These are phyloP conservation scores for Psilocybe tampanensis DNA, from an alignment of 768 basidiomycete species.

Conservation along the genomic window DNA sequence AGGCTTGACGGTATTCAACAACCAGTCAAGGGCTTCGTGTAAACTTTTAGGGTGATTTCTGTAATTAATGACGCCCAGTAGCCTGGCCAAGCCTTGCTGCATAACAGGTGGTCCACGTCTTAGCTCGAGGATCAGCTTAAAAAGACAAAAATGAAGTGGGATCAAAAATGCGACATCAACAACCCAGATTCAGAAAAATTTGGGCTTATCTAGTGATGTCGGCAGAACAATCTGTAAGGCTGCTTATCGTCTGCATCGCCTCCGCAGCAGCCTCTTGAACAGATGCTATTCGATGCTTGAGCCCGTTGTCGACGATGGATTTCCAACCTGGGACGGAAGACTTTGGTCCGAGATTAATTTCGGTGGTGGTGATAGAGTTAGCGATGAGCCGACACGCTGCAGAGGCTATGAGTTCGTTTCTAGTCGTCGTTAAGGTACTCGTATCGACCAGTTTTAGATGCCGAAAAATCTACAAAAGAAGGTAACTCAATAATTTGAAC, in stretches of 20 bases:
- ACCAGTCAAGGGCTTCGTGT: conserved; percentile 52
- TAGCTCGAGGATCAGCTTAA: conserved; percentile 69
- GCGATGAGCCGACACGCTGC: conserved; percentile 76
- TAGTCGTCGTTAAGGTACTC: conserved; percentile 58
- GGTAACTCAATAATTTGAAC: conserved; percentile 1
- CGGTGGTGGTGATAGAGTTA: conserved; percentile 58
- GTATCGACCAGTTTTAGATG: conserved; percentile 60
- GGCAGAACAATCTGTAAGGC: conserved; percentile 62
- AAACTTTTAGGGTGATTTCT: conserved; percentile 54
- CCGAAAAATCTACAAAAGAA: conserved; percentile 60
- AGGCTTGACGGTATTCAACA: conserved; percentile 61
- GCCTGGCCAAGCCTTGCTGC: conserved; percentile 74
- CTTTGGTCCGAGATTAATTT: conserved; percentile 42
- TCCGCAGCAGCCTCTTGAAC: conserved; percentile 81
- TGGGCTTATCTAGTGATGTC: conserved; percentile 75
- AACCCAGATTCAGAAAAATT: conserved; percentile 16
- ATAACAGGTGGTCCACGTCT: conserved; percentile 48
- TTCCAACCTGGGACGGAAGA: conserved; percentile 64
- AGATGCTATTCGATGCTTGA: conserved; percentile 62
- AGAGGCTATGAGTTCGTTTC: conserved; percentile 71
- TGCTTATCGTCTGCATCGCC: conserved; percentile 72
- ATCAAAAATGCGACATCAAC: conserved; percentile 5
- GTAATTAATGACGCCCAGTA: conserved; percentile 74
- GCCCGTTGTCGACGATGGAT: conserved; percentile 65
- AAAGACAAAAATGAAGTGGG: conserved; percentile 10